Evolutionary conservation across 495 filamentous ascomycete species (phyloP), one percentile per base, ranked within the genome.

Genomic region (Xylaria venustula): DNA sequence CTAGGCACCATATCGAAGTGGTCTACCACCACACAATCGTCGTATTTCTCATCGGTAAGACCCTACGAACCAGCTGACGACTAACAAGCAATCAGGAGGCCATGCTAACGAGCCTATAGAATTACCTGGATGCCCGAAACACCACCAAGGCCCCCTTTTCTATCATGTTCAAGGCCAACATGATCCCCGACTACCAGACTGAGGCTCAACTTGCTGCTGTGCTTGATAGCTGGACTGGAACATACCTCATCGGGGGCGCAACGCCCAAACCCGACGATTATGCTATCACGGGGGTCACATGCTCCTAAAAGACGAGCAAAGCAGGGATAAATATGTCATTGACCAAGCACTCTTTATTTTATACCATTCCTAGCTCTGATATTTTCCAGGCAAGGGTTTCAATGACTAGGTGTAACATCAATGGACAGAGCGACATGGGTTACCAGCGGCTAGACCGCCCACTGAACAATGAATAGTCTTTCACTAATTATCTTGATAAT

Each of bases 21-120:
- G 56, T 11, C 14, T 17, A 59, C 15, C 1, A 42, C 22, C 7
- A 51, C 56, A 8, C 0, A 6, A 28, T 7, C 45, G 14, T 12
- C 23, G 25, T 50, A 50, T 34, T 20, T 59, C 46, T 51, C 56
- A 42, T 51, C 56, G 22, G 56, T 59, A 51, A 50, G 56, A 28
- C 17, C 22, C 7, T 5, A 0, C 23, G 9, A 0, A 9, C 7
- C 19, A 7, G 14, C 25, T 1, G 9, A n/a, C 20, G 12, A 8
- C 23, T 20, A 46, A 46, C 7, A 23, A 32, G 20, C 7, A 37
- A 17, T 22, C 19, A 37, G 20, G 14, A 45, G 7, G 15, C 7
- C 26, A n/a, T n/a, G 11, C 41, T 47, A 17, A 28, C 46, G 12
- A 11, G 14, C 37, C 20, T 11, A 3, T 23, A 59, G 56, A 11